These are phyloP conservation scores for Sesbania bispinosa DNA, from an alignment of 306 rosid genomes.

Conservation along the genomic window DNA sequence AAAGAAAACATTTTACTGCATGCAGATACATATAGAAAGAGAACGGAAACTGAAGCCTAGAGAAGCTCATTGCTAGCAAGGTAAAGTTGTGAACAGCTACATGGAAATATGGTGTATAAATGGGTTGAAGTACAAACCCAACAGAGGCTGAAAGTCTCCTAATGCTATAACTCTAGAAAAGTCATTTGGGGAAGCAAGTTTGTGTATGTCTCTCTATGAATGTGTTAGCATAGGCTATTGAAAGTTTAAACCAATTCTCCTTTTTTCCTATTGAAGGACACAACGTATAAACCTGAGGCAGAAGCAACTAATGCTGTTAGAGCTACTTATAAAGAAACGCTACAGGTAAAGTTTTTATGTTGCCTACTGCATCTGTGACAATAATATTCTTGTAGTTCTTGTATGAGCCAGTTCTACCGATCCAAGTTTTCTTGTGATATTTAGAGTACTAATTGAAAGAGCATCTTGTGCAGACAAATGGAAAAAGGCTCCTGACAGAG, in stretches of 20 bases:
- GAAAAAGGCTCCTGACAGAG: not conserved
- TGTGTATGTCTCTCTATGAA: not conserved
- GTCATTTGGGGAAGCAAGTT: not conserved
- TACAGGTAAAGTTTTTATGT: not conserved
- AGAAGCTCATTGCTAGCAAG: constrained; percentile 48
- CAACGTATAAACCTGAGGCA: not conserved
- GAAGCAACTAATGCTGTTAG: constrained; percentile 22
- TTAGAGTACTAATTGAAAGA: not conserved
- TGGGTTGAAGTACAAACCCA: not conserved
- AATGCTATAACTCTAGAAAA: not conserved
- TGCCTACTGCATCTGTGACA: not conserved
- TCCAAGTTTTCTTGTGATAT: not conserved
- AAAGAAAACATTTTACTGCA: constrained; percentile 36
- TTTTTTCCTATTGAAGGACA: constrained; percentile 8
- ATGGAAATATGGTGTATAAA: not conserved
- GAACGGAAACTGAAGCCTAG: constrained; percentile 51
- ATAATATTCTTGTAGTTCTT: not conserved
- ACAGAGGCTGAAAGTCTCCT: not conserved
- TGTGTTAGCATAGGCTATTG: not conserved
- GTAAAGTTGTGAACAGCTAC: constrained; percentile 17
- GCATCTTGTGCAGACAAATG: constrained; percentile 25
- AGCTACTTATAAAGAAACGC: not conserved
- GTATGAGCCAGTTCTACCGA: not conserved
- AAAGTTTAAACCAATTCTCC: not conserved
- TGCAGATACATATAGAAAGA: constrained; percentile 41